phyloP scores from a whole-genome alignment of 2,329 filamentous ascomycete species.

The Pseudocercospora crystallina region DNA sequence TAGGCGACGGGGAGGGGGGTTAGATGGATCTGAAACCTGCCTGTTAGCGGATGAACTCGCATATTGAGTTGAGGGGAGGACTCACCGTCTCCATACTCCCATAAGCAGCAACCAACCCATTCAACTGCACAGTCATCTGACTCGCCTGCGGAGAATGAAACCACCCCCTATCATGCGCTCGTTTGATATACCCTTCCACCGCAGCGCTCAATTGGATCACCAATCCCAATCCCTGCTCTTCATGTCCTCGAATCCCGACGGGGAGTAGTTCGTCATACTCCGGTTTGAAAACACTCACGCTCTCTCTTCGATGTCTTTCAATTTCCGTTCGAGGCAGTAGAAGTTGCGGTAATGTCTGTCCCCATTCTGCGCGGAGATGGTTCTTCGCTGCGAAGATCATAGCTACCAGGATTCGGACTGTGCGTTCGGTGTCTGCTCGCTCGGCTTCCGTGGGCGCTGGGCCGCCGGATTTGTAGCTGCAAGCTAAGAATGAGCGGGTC shows the following conservation, averaged over 20 bases:
- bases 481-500: constrained; percentile 56
- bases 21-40: too few relatives aligned
- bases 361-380: constrained; percentile 64
- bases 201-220: constrained; percentile 62
- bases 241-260: constrained; percentile 41
- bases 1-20: constrained; percentile 65
- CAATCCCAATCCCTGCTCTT: constrained; percentile 59
- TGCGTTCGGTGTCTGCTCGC: constrained; percentile 58
- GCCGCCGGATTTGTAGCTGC: constrained; percentile 36
- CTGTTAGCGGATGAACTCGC: too few relatives aligned
- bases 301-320: constrained; percentile 29
- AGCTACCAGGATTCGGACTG: constrained; percentile 59
- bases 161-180: constrained; percentile 57
- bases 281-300: constrained; percentile 32
- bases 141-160: constrained; percentile 60
- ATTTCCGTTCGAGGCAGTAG: constrained; percentile 22
- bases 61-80: too few relatives aligned
- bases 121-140: constrained; percentile 59
- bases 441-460: constrained; percentile 43
- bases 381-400: constrained; percentile 65
- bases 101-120: constrained; percentile 58
- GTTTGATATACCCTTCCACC: constrained; percentile 60
- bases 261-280: constrained; percentile 39
- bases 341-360: constrained; percentile 41
- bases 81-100: constrained; percentile 65